A percentile compares a stretch with the other conserved stretches of the same genome.
These are phyloP conservation scores for Clonostachys byssicola DNA, from an alignment of 2,329 filamentous ascomycete genomes.

Conservation along the genomic window DNA sequence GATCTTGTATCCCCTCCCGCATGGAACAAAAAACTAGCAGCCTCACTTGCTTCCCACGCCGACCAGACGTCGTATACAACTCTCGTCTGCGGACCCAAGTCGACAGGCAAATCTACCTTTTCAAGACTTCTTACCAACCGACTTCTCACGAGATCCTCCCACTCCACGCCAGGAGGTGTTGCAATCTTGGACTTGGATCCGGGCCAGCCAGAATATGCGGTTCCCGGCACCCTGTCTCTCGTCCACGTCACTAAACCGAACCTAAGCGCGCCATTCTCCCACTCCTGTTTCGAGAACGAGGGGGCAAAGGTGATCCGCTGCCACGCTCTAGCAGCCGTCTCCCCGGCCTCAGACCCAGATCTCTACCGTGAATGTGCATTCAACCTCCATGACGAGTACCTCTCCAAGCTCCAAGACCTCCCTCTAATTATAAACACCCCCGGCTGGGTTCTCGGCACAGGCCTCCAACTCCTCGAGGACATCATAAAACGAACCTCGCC, in stretches of 20 bases:
- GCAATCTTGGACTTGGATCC: slow-evolving; percentile 73
- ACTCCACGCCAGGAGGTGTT: slow-evolving; percentile 20
- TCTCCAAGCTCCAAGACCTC: slow-evolving; percentile 31
- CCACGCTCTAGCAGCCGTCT: slow-evolving; percentile 62
- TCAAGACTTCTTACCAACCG: slow-evolving; percentile 62
- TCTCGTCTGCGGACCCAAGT: slow-evolving; percentile 66
- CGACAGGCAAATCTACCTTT: slow-evolving; percentile 74
- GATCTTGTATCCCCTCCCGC: slow-evolving; percentile 52
- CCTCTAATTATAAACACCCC: slow-evolving; percentile 71
- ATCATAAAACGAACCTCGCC: slow-evolving; percentile 51
- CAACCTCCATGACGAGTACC: slow-evolving; percentile 59
- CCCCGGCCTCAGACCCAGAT: slow-evolving; percentile 61
- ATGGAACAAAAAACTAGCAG: slow-evolving; percentile 57
- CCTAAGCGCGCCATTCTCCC: slow-evolving; percentile 64
- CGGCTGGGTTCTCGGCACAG: slow-evolving; percentile 69
- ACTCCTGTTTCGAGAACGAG: slow-evolving; percentile 33
- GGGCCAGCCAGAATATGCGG: slow-evolving; percentile 70
- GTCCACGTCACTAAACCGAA: slow-evolving; percentile 56
- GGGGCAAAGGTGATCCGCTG: slow-evolving; percentile 44
- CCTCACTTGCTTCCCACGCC: slow-evolving; percentile 25
- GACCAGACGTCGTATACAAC: slow-evolving; percentile 31
- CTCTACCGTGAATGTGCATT: slow-evolving; percentile 62
- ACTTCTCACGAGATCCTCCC: slow-evolving; percentile 43
- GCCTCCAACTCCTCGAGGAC: slow-evolving; percentile 58
- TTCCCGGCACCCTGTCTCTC: slow-evolving; percentile 67